Evolutionary conservation across 1,139 yeast species (phyloP).

Genomic region (Scheffersomyces stambukii): DNA sequence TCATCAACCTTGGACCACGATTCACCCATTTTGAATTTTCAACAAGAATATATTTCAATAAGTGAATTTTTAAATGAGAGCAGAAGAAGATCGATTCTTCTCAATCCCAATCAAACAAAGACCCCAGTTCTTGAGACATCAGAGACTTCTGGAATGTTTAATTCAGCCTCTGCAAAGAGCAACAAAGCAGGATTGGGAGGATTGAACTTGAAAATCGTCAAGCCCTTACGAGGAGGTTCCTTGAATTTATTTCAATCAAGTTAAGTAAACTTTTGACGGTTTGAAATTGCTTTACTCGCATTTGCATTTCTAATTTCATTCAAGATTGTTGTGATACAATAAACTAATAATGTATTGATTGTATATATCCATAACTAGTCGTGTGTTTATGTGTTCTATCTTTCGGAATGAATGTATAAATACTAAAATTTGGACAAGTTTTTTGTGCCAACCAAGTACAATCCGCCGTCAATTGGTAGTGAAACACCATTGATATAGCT

Average conservation of each 20-base stretch:
- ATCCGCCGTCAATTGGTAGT: conserved; percentile 74
- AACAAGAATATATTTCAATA: conserved; percentile 10
- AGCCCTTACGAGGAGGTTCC: conserved; percentile 61
- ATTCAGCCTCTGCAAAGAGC: conserved; percentile 1
- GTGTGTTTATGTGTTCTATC: too few species aligned
- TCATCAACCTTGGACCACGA: conserved; percentile 1
- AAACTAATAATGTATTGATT: background rate
- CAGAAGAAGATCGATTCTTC: conserved; percentile 5
- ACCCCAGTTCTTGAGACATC: conserved; percentile 2
- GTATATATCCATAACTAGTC: too few species aligned
- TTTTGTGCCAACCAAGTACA: too few species aligned
- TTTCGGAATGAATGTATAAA: too few species aligned
- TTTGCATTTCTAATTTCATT: too few species aligned
- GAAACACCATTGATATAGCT: conserved; percentile 71
- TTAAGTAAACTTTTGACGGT: too few species aligned
- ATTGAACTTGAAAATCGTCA: conserved; percentile 55
- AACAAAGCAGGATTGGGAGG: conserved; percentile 23
- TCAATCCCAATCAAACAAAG: conserved; percentile 1
- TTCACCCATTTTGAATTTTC: conserved; percentile 6
- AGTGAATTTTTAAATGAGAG: conserved; percentile 11
- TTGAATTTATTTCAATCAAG: conserved; percentile 3
- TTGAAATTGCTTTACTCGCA: too few species aligned
- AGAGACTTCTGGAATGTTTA: conserved; percentile 10
- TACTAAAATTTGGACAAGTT: too few species aligned
- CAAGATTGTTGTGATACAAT: background rate